phyloP scores from a whole-genome alignment of 164 flowering plant genomes.

The Echeveria elegans region DNA sequence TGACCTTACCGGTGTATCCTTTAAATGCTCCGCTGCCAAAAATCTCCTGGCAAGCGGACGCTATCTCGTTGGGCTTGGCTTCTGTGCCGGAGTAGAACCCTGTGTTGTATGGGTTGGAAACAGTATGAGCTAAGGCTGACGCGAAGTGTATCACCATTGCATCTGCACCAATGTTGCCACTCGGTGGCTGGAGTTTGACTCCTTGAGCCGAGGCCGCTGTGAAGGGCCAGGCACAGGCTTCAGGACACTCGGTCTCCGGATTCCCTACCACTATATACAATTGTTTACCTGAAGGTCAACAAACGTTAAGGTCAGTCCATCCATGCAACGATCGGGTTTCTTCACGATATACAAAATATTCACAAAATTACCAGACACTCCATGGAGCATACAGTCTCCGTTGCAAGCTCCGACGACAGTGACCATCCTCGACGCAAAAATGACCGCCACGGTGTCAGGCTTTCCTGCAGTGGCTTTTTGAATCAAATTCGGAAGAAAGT shows the following conservation, averaged over 20 bases:
- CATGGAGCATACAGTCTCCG: conserved; percentile 28
- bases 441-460: conserved; percentile 14
- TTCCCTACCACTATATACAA: conserved; percentile 28
- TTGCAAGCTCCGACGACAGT: conserved; percentile 25
- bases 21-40: not conserved
- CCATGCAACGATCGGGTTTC: not conserved
- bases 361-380: conserved; percentile 12
- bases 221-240: conserved; percentile 44
- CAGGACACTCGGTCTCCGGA: conserved; percentile 40
- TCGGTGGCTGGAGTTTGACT: conserved; percentile 25
- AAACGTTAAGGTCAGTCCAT: not conserved
- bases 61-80: not conserved
- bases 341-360: no score
- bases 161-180: conserved; percentile 27
- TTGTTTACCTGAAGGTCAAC: not conserved
- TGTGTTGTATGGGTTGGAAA: not conserved
- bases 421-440: conserved; percentile 26
- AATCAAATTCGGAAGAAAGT: conserved; percentile 14
- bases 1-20: not conserved
- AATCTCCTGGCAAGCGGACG: not conserved
- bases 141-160: conserved; percentile 24
- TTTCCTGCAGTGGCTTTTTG: conserved; percentile 20
- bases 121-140: not conserved
- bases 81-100: not conserved
- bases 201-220: conserved; percentile 1